Evolutionary conservation across 2,329 filamentous ascomycete species (phyloP).

Genomic region (Biscogniauxia sp.): DNA sequence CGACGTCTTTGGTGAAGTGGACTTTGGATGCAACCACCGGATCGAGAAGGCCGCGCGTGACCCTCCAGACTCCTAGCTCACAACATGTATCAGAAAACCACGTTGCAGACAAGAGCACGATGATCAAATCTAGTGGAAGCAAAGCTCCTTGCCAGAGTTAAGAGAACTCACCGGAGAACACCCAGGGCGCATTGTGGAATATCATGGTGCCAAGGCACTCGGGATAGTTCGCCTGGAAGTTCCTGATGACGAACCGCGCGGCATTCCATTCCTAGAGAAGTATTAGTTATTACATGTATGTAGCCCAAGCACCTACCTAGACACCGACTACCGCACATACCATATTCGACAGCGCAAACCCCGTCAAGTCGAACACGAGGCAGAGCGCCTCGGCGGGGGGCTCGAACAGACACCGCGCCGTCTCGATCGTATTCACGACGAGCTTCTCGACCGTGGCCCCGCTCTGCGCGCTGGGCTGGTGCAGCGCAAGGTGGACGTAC

Average conservation of each 20-base stretch:
- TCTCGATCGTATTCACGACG: constrained; percentile 90
- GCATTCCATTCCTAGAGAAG: constrained; percentile 73
- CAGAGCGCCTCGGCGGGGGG: constrained; percentile 83
- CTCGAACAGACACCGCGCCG: constrained; percentile 72
- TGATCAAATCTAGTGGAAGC: neutral
- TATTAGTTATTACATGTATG: constrained; percentile 6
- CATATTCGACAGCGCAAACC: constrained; percentile 91
- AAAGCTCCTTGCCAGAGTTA: too few relatives aligned
- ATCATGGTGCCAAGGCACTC: constrained; percentile 83
- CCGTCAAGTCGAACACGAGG: constrained; percentile 90
- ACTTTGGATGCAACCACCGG: constrained; percentile 91
- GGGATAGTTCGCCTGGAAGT: constrained; percentile 96
- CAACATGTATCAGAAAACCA: neutral
- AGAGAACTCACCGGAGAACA: constrained; percentile 71
- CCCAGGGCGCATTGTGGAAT: constrained; percentile 91
- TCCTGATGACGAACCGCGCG: constrained; percentile 98
- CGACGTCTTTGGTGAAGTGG: constrained; percentile 76
- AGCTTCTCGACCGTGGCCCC: constrained; percentile 78
- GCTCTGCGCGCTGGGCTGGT: constrained; percentile 74
- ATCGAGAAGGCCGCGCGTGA: constrained; percentile 90
- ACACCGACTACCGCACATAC: constrained; percentile 36
- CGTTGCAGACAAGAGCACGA: neutral
- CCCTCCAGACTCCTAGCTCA: constrained; percentile 74
- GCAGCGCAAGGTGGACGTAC: constrained; percentile 76
- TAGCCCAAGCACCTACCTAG: too few relatives aligned